Conservation (phyloP, 371 early-diverging fungal species). For the Funneliformis caledonium region DNA sequence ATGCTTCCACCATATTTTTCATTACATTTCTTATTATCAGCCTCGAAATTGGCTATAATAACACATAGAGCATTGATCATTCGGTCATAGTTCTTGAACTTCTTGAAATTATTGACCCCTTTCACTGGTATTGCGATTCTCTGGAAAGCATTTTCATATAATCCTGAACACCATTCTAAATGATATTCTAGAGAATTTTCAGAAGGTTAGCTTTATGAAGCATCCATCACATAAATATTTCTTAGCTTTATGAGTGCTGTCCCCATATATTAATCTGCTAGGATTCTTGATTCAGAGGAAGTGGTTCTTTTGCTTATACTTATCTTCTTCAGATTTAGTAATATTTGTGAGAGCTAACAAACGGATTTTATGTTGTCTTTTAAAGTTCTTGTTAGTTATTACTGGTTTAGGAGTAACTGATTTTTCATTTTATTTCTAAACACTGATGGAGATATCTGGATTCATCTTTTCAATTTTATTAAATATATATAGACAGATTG, state of each 20-base stretch:
- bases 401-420: constrained; percentile 10
- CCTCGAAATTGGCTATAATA: not conserved
- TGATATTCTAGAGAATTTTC: not conserved
- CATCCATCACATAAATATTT: constrained; percentile 23
- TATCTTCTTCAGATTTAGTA: not conserved
- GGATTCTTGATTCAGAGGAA: no score
- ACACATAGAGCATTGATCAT: constrained; percentile 22
- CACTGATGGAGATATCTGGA: constrained; percentile 25
- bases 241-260: not conserved
- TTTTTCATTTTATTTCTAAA: constrained; percentile 17
- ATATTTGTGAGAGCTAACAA: constrained; percentile 20
- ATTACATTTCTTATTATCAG: not conserved
- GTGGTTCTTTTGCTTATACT: no score
- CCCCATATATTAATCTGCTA: not conserved
- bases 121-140: constrained; percentile 2
- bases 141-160: not conserved
- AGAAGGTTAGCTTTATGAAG: not conserved
- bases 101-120: constrained; percentile 4
- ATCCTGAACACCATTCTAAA: constrained; percentile 4
- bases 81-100: not conserved
- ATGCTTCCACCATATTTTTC: not conserved
- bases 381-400: not conserved
- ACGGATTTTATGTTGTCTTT: not conserved
- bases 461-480: not conserved
- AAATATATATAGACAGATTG: constrained; percentile 18